Evolutionary conservation across 345 rosid species (phyloP).

Genomic region (Pugionium dolabratum): DNA sequence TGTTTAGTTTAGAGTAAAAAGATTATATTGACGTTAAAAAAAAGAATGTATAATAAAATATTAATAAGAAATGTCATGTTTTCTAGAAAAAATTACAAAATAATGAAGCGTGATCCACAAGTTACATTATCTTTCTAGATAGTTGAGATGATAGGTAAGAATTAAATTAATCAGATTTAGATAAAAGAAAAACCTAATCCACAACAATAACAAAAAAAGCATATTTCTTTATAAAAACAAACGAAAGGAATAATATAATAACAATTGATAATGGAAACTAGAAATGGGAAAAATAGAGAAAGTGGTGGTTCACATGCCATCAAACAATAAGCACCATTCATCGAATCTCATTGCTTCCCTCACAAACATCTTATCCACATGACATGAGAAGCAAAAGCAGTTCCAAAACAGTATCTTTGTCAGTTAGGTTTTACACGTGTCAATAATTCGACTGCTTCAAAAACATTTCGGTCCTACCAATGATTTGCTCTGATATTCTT

Average conservation of each 20-base stretch:
- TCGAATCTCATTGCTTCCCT: slow-evolving; percentile 32
- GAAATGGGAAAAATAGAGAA: background rate
- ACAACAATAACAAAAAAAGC: background rate
- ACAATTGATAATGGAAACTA: background rate
- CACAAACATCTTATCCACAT: slow-evolving; percentile 39
- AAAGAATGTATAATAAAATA: no score
- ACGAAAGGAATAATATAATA: background rate
- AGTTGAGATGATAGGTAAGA: slow-evolving; percentile 33
- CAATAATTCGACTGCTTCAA: slow-evolving; percentile 13
- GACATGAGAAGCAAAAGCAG: slow-evolving; percentile 36
- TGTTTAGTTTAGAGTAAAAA: no score
- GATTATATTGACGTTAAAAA: no score
- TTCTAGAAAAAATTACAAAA: background rate
- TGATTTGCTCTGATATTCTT: slow-evolving; percentile 35
- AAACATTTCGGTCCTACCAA: slow-evolving; percentile 37
- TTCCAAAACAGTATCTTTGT: slow-evolving; percentile 40
- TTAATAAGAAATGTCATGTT: slow-evolving; percentile 18
- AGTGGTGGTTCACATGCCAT: slow-evolving; percentile 41
- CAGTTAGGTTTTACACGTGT: slow-evolving; percentile 34
- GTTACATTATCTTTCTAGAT: slow-evolving; percentile 22
- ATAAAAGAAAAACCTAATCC: slow-evolving; percentile 16
- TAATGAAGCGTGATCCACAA: slow-evolving; percentile 23
- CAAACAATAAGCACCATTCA: slow-evolving; percentile 31
- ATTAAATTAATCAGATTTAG: slow-evolving; percentile 20
- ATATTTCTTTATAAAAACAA: no score